phyloP scores from a whole-genome alignment of 2,329 filamentous ascomycete genomes.

The Penicillium aurantiogriseum region DNA sequence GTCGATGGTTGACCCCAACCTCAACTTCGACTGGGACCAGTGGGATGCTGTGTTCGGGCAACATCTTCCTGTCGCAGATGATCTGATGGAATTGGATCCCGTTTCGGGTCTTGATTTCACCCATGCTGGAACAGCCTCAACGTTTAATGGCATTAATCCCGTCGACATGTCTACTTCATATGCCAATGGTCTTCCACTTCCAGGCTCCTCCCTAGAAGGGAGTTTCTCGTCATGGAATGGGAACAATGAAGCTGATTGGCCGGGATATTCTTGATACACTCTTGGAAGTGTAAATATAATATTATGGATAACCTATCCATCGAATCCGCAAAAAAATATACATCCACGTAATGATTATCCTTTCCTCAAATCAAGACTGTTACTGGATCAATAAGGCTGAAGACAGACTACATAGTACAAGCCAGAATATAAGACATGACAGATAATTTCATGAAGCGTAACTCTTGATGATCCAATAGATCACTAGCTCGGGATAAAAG shows the following conservation, averaged over 20 bases:
- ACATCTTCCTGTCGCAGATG: constrained; percentile 45
- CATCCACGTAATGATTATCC: too few relatives aligned
- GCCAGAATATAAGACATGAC: constrained; percentile 16
- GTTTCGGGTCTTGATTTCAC: constrained; percentile 36
- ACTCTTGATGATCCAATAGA: constrained; percentile 31
- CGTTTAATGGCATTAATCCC: neutral
- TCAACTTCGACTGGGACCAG: constrained; percentile 51
- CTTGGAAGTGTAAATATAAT: too few relatives aligned
- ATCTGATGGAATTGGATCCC: constrained; percentile 45
- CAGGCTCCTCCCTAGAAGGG: neutral
- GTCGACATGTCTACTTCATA: neutral
- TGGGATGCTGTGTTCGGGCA: constrained; percentile 52
- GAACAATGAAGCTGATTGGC: constrained; percentile 9
- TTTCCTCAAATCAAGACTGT: neutral
- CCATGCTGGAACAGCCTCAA: constrained; percentile 21
- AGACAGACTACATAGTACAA: neutral
- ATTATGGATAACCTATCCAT: neutral
- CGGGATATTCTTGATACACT: neutral
- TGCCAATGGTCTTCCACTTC: constrained; percentile 1
- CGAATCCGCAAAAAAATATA: neutral
- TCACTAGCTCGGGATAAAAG: constrained; percentile 29
- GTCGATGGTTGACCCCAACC: constrained; percentile 41
- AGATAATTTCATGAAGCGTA: constrained; percentile 39
- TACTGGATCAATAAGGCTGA: neutral
- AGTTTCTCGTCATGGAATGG: constrained; percentile 11